Evolutionary conservation across 176 grass and related monocot genomes (phyloP).

Genomic region (Rhynchospora tenuis): DNA sequence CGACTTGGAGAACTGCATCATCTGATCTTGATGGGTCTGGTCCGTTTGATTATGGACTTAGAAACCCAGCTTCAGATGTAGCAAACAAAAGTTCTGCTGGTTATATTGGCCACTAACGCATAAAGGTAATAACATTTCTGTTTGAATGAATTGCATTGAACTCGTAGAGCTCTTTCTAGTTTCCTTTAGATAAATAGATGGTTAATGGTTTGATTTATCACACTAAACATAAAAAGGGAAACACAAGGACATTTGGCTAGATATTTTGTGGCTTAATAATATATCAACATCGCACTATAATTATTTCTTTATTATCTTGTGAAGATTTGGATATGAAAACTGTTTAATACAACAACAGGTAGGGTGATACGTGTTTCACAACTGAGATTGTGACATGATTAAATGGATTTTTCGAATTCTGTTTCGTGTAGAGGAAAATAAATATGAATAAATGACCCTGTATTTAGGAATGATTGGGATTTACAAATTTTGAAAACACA

Average conservation of each 20-base stretch:
- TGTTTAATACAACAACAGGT: not conserved
- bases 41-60: constrained; percentile 70
- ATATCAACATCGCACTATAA: not conserved
- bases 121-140: constrained; percentile 51
- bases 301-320: not conserved
- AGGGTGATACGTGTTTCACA: not conserved
- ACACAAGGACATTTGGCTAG: not conserved
- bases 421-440: not conserved
- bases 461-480: not conserved
- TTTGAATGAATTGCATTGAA: not conserved
- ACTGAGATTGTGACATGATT: not conserved
- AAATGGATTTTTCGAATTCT: not conserved
- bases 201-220: not conserved
- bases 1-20: constrained; percentile 59
- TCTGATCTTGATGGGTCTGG: constrained; percentile 59
- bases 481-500: not conserved
- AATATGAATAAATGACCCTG: not conserved
- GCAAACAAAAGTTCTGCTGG: constrained; percentile 44
- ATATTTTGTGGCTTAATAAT: not conserved
- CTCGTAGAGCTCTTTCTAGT: not conserved
- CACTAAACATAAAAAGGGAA: not conserved
- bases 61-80: constrained; percentile 55
- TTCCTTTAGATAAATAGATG: not conserved
- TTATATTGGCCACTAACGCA: constrained; percentile 63
- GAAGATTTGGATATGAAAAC: not conserved